Base-by-base conservation (phyloP, 2,329 filamentous ascomycete genomes). In the Eurotiales sp. region DNA sequence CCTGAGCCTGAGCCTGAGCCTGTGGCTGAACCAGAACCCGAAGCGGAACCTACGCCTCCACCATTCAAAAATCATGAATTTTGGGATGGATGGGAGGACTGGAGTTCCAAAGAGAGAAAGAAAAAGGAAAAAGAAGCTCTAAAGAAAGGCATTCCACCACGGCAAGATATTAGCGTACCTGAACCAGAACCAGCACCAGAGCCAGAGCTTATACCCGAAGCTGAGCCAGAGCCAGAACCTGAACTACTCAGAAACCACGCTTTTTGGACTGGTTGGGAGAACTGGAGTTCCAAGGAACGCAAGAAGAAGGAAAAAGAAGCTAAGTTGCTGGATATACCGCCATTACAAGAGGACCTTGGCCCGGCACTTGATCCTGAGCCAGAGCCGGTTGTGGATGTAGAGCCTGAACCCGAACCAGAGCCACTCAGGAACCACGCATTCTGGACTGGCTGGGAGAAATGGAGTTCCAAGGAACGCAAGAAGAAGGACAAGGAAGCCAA, bases 291-390 rank as follows among this genome's bases (percentile, higher is more conserved):
- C 10, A 47, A 53, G 14, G 60, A 59, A 23, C 51, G 47, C n/a
- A 61, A 61, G 40, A 53, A 42, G 23, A 53, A 61, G 59, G 74
- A 77, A 25, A 75, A 75, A 56, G 74, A 78, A 39, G 66, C 55
- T 29, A 54, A 57, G 25, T 53, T 55, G 22, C 56, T 50, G 30
- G 55, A 51, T 7, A 57, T 53, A 8, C 55, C 52, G 12, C 53
- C 58, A 21, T 61, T 64, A 23, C 57, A 43, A 32, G 36, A 49
- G 39, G 17, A 44, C 21, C 29, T 42, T 17, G 27, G 21, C 15
- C 22, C 17, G 36, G 27, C 50, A 54, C 44, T 41, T 49, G 54
- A 42, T n/a, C 37, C 46, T 14, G 36, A 39, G 12, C 32, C 46
- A 3, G 46, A 49, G 4, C 46, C 36, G n/a, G 46, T 44, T n/a